Percentiles rank a stretch among this genome's conserved stretches.
Evolutionary conservation across 2,329 filamentous ascomycete species (phyloP).

Genomic region (Geoglossum cookeanum): DNA sequence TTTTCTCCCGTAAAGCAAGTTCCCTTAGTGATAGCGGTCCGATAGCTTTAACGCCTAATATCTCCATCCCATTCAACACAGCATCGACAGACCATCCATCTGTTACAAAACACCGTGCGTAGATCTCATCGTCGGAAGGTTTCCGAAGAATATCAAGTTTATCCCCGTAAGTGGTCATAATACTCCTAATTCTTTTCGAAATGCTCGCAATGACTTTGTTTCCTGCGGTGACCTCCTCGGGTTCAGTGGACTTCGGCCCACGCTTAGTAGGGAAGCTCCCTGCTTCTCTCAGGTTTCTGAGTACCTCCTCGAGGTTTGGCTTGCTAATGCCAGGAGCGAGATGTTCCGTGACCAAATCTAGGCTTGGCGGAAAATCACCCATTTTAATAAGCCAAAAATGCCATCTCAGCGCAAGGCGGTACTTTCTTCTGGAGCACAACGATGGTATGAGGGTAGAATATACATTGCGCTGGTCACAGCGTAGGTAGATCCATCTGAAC

Average conservation of each 20-base stretch:
- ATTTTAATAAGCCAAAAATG: conserved; percentile 24
- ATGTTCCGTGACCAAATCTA: conserved; percentile 20
- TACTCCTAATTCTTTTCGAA: conserved; percentile 9
- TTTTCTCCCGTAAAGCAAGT: conserved; percentile 46
- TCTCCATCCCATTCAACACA: conserved; percentile 47
- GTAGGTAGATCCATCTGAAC: conserved; percentile 24
- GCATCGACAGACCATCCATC: conserved; percentile 54
- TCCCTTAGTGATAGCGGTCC: conserved; percentile 62
- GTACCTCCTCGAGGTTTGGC: conserved; percentile 7
- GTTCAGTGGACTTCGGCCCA: conserved; percentile 1
- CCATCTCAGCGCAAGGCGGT: conserved; percentile 25
- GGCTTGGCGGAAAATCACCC: conserved; percentile 23
- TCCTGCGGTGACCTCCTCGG: not conserved
- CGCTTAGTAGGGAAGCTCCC: conserved; percentile 11
- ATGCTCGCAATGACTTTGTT: conserved; percentile 10
- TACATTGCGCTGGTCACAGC: conserved; percentile 20
- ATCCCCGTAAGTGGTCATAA: conserved; percentile 17
- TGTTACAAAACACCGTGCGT: conserved; percentile 66
- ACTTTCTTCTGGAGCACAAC: conserved; percentile 20
- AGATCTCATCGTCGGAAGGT: conserved; percentile 45
- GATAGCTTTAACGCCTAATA: conserved; percentile 52
- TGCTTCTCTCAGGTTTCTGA: conserved; percentile 12
- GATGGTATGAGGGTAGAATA: conserved; percentile 25
- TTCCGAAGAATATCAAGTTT: conserved; percentile 20
- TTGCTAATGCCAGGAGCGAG: conserved; percentile 3